Conservation (phyloP, 2,329 filamentous ascomycete species). For the Neurospora sp. region DNA sequence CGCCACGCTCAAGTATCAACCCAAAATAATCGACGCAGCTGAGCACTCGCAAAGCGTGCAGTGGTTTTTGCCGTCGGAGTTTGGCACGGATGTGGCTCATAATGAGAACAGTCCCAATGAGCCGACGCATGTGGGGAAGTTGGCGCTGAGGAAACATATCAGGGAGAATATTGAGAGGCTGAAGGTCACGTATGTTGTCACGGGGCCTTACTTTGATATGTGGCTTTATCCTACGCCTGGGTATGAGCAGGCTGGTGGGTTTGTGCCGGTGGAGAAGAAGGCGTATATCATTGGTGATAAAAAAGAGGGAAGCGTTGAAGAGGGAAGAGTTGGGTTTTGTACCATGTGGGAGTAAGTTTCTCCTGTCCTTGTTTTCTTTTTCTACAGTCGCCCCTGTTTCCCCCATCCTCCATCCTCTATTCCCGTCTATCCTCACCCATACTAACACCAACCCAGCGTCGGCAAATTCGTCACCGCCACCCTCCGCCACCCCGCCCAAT, state of each 20-base stretch:
- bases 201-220: slow-evolving; percentile 58
- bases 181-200: slow-evolving; percentile 58
- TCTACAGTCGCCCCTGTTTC: neutral
- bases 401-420: too few relatives aligned
- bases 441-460: slow-evolving; percentile 35
- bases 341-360: slow-evolving; percentile 58
- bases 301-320: slow-evolving; percentile 26
- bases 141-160: slow-evolving; percentile 55
- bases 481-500: slow-evolving; percentile 43
- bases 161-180: slow-evolving; percentile 41
- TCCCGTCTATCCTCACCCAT: neutral
- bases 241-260: slow-evolving; percentile 40
- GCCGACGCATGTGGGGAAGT: slow-evolving; percentile 59
- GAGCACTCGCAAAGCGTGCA: slow-evolving; percentile 41
- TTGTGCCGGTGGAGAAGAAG: slow-evolving; percentile 44
- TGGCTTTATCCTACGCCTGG: slow-evolving; percentile 38
- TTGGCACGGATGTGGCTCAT: slow-evolving; percentile 56
- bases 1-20: slow-evolving; percentile 47
- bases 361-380: neutral
- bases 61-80: slow-evolving; percentile 60
- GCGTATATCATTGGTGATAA: slow-evolving; percentile 50
- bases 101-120: slow-evolving; percentile 43
- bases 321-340: slow-evolving; percentile 55
- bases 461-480: slow-evolving; percentile 55
- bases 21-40: slow-evolving; percentile 41